These are phyloP conservation scores for Aspergillus neotritici DNA, from an alignment of 2,329 filamentous ascomycete genomes.

Conservation along the genomic window DNA sequence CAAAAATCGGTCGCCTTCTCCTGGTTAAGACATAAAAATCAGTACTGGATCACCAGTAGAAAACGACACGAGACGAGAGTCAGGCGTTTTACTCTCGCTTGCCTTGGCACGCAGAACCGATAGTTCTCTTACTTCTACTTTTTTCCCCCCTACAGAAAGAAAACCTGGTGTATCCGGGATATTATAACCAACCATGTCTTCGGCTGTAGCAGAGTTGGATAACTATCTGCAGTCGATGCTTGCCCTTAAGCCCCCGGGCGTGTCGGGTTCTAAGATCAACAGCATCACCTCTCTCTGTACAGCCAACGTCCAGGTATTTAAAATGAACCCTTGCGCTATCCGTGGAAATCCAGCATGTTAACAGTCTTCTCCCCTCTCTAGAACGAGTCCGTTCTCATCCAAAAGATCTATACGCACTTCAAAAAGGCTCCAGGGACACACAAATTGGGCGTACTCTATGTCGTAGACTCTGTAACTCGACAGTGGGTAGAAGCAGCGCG, in stretches of 20 bases:
- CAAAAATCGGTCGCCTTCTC: slow-evolving; percentile 7
- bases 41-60: slow-evolving; percentile 24
- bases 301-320: slow-evolving; percentile 75
- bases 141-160: slow-evolving; percentile 10
- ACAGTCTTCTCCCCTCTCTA: slow-evolving; percentile 38
- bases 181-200: slow-evolving; percentile 55
- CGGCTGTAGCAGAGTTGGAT: slow-evolving; percentile 86
- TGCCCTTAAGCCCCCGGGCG: slow-evolving; percentile 82
- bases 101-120: slow-evolving; percentile 12
- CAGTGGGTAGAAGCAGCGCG: slow-evolving; percentile 98
- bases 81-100: slow-evolving; percentile 10
- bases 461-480: slow-evolving; percentile 99
- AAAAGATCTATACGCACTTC: slow-evolving; percentile 95
- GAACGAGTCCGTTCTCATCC: slow-evolving; percentile 91
- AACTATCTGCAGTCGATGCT: slow-evolving; percentile 87
- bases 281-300: slow-evolving; percentile 83
- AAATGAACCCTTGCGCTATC: slow-evolving; percentile 29
- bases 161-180: no score
- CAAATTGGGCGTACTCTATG: slow-evolving; percentile 98
- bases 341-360: slow-evolving; percentile 15
- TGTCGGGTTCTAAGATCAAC: slow-evolving; percentile 86
- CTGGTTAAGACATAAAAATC: slow-evolving; percentile 12
- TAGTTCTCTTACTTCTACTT: slow-evolving; percentile 12
- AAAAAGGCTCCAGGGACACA: slow-evolving; percentile 91
- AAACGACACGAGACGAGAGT: slow-evolving; percentile 13